A percentile compares a stretch with the other conserved stretches of the same genome.
These are phyloP conservation scores for Tuber umbilicatum DNA, from an alignment of 495 filamentous ascomycete species.

Conservation along the genomic window DNA sequence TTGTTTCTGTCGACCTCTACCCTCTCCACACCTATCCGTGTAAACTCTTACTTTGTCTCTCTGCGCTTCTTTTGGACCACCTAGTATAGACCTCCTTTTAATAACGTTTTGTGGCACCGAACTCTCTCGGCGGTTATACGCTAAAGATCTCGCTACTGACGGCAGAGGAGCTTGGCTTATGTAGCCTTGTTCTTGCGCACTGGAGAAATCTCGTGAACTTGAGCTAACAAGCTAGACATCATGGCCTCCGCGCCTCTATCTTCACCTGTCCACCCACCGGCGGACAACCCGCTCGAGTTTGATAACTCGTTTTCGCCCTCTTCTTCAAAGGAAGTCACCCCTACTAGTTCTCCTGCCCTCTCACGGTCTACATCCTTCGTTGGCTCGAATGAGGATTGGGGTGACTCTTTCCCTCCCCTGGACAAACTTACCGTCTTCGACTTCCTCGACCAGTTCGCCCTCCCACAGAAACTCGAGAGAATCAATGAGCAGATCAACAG, in stretches of 20 bases:
- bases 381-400: slow-evolving; percentile 63
- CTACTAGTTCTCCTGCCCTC: slow-evolving; percentile 20
- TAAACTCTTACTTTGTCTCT: background rate
- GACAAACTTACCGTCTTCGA: slow-evolving; percentile 89
- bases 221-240: slow-evolving; percentile 7
- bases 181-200: background rate
- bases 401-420: slow-evolving; percentile 72
- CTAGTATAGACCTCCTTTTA: background rate
- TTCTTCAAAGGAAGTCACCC: slow-evolving; percentile 11
- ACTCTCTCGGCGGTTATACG: background rate
- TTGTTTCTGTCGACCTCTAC: background rate
- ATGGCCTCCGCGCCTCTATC: slow-evolving; percentile 9
- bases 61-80: background rate
- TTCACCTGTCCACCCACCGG: slow-evolving; percentile 18
- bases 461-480: slow-evolving; percentile 81
- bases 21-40: background rate
- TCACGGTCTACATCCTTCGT: slow-evolving; percentile 32
- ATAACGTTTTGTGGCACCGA: background rate
- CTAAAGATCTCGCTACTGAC: background rate
- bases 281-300: slow-evolving; percentile 20
- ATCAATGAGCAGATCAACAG: slow-evolving; percentile 54
- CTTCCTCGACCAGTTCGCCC: slow-evolving; percentile 84
- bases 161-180: background rate
- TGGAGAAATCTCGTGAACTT: background rate
- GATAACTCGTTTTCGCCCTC: slow-evolving; percentile 26